Percentiles rank a stretch among this genome's conserved stretches.
Evolutionary conservation across 371 early-diverging fungal genomes (phyloP).

Genomic region (Actinomortierella ambigua): DNA sequence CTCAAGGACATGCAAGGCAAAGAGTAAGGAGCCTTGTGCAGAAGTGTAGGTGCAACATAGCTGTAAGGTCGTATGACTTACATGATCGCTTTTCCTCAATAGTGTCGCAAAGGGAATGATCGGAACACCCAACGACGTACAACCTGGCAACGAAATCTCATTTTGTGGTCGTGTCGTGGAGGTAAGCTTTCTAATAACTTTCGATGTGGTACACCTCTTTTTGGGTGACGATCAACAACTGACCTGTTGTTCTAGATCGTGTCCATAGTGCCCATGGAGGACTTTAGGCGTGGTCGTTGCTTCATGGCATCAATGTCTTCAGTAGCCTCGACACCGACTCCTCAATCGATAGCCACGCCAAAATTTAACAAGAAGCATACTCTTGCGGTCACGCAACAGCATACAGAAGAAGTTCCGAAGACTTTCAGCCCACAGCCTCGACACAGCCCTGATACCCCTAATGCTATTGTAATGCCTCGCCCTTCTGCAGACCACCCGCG

Average conservation of each 20-base stretch:
- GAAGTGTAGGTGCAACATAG: too few species aligned
- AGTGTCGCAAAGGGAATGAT: constrained; percentile 36
- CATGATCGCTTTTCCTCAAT: background rate
- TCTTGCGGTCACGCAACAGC: constrained; percentile 3
- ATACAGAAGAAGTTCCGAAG: background rate
- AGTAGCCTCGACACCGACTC: background rate
- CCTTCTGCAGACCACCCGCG: constrained; percentile 21
- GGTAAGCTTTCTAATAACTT: constrained; percentile 20
- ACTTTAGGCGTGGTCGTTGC: constrained; percentile 24
- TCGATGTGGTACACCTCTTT: background rate
- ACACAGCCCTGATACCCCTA: constrained; percentile 18
- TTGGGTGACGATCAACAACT: background rate
- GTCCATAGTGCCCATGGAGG: constrained; percentile 9
- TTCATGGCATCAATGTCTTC: constrained; percentile 6
- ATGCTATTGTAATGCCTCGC: constrained; percentile 21
- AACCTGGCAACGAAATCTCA: constrained; percentile 37
- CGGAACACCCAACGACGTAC: constrained; percentile 6
- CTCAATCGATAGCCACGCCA: background rate
- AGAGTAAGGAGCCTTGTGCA: constrained; percentile 33
- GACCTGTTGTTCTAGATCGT: constrained; percentile 1
- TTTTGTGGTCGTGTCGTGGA: constrained; percentile 54
- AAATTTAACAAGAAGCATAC: constrained; percentile 23
- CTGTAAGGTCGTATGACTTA: too few species aligned
- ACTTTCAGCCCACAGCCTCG: constrained; percentile 14
- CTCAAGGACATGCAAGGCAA: constrained; percentile 49